Base-by-base conservation (phyloP, 2,329 filamentous ascomycete genomes). In the Fusarium buxicola region DNA sequence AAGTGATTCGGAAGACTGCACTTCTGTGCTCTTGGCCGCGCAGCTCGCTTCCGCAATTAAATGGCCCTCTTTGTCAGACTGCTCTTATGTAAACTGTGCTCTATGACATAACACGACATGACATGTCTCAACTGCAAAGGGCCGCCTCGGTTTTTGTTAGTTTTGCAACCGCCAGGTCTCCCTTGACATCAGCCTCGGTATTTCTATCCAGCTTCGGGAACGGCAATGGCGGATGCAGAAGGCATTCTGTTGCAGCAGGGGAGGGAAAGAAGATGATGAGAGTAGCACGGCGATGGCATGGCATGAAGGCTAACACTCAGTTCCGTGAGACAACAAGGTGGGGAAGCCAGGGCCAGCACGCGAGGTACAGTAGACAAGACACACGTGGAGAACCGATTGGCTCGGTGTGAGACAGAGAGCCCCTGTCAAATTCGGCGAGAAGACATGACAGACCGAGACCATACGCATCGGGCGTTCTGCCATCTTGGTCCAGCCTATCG, bases 331-430 rank as follows among this genome's bases (percentile, higher is more conserved):
- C 25, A 55, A 48, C 30, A 30, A 35, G 31, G 47, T 39, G 44
- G 43, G 45, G 62, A 52, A 45, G 28, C 18, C 38, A 39, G 28
- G 44, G 36, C 24, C 44, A 45, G n/a, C n/a, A n/a, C n/a, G n/a
- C n/a, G n/a, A n/a, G n/a, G n/a, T n/a, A n/a, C n/a, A 40, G 36
- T 47, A 31, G 27, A 48, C 53, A 44, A 52, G 27, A 60, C 43
- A 56, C 63, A 65, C 63, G 63, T 66, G 62, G 62, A 63, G 47
- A 55, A 66, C 58, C 49, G 53, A 65, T 65, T 65, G 63, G 63
- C 41, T 32, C 12, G 31, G 32, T 60, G 39, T 36, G 27, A 50
- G 35, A 57, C 46, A 38, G n/a, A 32, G 27, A 35, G 24, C 49
- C 63, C 62, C 58, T 66, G 54, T 63, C 55, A 51, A 36, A 50